phyloP scores from a whole-genome alignment of 768 basidiomycete species.

The Pulveroboletus frians region DNA sequence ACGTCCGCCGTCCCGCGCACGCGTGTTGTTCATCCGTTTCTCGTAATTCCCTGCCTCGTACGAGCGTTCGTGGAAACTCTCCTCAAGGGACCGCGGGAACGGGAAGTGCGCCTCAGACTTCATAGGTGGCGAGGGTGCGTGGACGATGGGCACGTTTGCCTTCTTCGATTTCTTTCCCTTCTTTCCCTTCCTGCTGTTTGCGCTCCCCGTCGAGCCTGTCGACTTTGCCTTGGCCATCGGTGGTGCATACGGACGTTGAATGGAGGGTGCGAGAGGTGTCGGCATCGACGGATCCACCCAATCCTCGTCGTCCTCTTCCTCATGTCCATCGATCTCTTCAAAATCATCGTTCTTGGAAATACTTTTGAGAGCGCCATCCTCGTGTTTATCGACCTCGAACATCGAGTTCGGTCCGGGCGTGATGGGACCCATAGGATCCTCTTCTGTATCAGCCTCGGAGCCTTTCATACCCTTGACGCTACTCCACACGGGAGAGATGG shows the following conservation, averaged over 20 bases:
- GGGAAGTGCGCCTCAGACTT: constrained; percentile 46
- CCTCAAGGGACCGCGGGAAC: constrained; percentile 53
- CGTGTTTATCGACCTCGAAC: constrained; percentile 23
- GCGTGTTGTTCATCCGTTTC: constrained; percentile 64
- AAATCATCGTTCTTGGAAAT: constrained; percentile 29
- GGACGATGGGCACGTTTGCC: constrained; percentile 37
- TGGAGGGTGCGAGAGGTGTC: constrained; percentile 27
- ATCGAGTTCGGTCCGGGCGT: constrained; percentile 53
- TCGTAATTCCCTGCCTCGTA: constrained; percentile 30
- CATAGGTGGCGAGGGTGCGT: constrained; percentile 29
- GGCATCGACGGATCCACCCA: constrained; percentile 69
- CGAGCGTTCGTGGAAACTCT: constrained; percentile 29
- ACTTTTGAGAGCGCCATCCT: constrained; percentile 13
- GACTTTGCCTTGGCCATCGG: constrained; percentile 24
- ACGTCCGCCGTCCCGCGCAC: constrained; percentile 73
- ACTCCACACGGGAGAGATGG: constrained; percentile 39
- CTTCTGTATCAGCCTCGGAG: constrained; percentile 64
- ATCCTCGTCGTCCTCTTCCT: constrained; percentile 40
- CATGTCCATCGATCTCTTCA: constrained; percentile 26
- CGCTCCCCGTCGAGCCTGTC: constrained; percentile 25
- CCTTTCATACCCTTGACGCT: constrained; percentile 37
- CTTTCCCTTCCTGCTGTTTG: constrained; percentile 25
- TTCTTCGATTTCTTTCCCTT: constrained; percentile 35
- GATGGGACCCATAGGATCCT: constrained; percentile 64
- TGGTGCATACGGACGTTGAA: constrained; percentile 24